A percentile compares a stretch with the other conserved stretches of the same genome.
phyloP scores from a whole-genome alignment of 805 yeast species.

The Ogataea nakhonphanomensis region DNA sequence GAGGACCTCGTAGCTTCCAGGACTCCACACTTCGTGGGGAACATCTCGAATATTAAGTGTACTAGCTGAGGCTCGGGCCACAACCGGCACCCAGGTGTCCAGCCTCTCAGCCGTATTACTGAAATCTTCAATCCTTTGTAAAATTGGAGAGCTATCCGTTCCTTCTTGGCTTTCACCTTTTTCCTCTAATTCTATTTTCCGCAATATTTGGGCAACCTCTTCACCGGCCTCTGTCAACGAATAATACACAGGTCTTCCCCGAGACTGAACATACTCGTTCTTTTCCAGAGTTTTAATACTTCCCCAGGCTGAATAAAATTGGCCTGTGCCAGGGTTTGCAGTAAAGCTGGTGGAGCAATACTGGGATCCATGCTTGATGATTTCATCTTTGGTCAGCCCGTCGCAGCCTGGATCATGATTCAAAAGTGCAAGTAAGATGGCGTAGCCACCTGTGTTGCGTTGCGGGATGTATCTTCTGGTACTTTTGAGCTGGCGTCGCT shows the following conservation, averaged over 20 bases:
- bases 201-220: constrained; percentile 55
- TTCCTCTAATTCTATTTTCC: constrained; percentile 38
- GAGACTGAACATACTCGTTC: constrained; percentile 52
- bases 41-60: constrained; percentile 2
- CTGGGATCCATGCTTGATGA: constrained; percentile 50
- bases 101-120: not conserved
- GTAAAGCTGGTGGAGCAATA: constrained; percentile 58
- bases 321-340: constrained; percentile 56
- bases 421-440: constrained; percentile 61
- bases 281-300: constrained; percentile 60
- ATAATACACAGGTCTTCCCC: constrained; percentile 60
- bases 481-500: constrained; percentile 15
- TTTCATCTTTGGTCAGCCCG: constrained; percentile 65
- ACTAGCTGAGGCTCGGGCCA: constrained; percentile 1
- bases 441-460: constrained; percentile 80
- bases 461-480: constrained; percentile 59
- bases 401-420: constrained; percentile 42
- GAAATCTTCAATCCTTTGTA: constrained; percentile 5
- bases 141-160: constrained; percentile 15
- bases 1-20: constrained; percentile 54
- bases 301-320: constrained; percentile 74
- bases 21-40: constrained; percentile 55
- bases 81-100: constrained; percentile 6
- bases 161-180: constrained; percentile 4
- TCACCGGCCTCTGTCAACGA: constrained; percentile 68